phyloP scores from a whole-genome alignment of 202 grass and related monocot genomes.

The Carex arenaria region DNA sequence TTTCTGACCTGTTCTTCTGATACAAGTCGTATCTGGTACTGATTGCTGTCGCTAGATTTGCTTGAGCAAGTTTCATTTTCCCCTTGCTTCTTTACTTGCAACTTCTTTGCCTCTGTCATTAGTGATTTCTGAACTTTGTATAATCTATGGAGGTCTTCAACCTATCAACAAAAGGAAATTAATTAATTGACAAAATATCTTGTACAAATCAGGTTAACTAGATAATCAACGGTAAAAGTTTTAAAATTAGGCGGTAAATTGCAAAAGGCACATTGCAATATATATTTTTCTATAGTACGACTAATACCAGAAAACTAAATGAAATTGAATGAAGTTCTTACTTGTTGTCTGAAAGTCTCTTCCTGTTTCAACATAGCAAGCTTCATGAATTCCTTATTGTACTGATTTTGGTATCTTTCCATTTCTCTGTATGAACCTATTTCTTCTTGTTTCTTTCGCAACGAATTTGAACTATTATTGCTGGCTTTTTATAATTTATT shows the following conservation, averaged over 20 bases:
- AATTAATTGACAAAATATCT: background rate
- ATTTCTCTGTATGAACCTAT: slow-evolving; percentile 29
- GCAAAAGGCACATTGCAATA: background rate
- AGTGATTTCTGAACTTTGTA: slow-evolving; percentile 81
- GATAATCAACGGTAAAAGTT: background rate
- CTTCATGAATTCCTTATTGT: slow-evolving; percentile 84
- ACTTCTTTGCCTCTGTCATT: slow-evolving; percentile 42
- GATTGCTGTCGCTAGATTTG: slow-evolving; percentile 31
- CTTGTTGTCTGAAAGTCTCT: slow-evolving; percentile 78
- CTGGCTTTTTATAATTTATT: background rate
- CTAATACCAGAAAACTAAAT: background rate
- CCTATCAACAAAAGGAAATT: slow-evolving; percentile 19
- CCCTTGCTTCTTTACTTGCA: slow-evolving; percentile 24
- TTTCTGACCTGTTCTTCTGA: slow-evolving; percentile 35
- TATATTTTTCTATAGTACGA: background rate
- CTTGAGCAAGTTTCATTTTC: slow-evolving; percentile 29
- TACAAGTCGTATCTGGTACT: slow-evolving; percentile 30
- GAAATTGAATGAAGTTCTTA: slow-evolving; percentile 19
- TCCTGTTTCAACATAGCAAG: slow-evolving; percentile 92
- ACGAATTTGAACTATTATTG: background rate
- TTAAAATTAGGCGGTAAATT: background rate
- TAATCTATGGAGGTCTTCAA: slow-evolving; percentile 71
- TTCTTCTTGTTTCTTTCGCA: background rate
- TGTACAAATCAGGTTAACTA: background rate
- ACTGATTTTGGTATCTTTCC: slow-evolving; percentile 47